Conservation (phyloP, 768 basidiomycete species). For the Russula sp. region DNA sequence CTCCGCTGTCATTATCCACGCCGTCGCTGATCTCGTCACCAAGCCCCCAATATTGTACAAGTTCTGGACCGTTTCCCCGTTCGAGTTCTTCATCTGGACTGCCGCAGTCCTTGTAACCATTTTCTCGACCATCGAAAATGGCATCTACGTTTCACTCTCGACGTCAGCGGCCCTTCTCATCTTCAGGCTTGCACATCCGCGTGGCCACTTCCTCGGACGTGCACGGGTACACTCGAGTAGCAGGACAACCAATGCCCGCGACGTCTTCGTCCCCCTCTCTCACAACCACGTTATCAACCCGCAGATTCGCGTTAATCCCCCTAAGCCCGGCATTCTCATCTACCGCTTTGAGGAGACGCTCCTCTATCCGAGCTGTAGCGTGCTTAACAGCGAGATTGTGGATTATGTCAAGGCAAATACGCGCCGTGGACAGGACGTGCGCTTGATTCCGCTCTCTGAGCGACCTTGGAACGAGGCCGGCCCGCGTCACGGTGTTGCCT, state of each 20-base stretch:
- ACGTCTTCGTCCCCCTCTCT: slow-evolving; percentile 78
- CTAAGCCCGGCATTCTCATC: slow-evolving; percentile 80
- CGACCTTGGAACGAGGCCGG: slow-evolving; percentile 95
- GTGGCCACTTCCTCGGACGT: slow-evolving; percentile 87
- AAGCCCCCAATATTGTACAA: slow-evolving; percentile 76
- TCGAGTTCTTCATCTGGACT: slow-evolving; percentile 86
- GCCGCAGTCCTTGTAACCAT: slow-evolving; percentile 86
- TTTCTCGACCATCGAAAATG: slow-evolving; percentile 91
- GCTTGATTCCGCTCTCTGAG: slow-evolving; percentile 56
- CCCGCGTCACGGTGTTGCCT: slow-evolving; percentile 44
- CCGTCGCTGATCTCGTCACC: slow-evolving; percentile 83
- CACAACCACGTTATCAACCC: slow-evolving; percentile 57
- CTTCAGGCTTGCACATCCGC: slow-evolving; percentile 80
- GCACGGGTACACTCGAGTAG: slow-evolving; percentile 50
- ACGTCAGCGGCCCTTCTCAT: slow-evolving; percentile 76
- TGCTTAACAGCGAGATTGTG: slow-evolving; percentile 66
- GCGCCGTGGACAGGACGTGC: slow-evolving; percentile 69
- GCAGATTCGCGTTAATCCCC: slow-evolving; percentile 65
- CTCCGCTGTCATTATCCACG: slow-evolving; percentile 94
- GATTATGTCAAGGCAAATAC: slow-evolving; percentile 76
- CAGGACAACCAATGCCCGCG: slow-evolving; percentile 41
- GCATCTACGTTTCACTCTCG: slow-evolving; percentile 83
- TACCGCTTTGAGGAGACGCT: slow-evolving; percentile 92
- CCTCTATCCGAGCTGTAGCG: slow-evolving; percentile 73
- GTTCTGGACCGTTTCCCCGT: slow-evolving; percentile 91